Evolutionary conservation across 495 filamentous ascomycete genomes (phyloP).

Genomic region (Lophiostoma macrostomum): DNA sequence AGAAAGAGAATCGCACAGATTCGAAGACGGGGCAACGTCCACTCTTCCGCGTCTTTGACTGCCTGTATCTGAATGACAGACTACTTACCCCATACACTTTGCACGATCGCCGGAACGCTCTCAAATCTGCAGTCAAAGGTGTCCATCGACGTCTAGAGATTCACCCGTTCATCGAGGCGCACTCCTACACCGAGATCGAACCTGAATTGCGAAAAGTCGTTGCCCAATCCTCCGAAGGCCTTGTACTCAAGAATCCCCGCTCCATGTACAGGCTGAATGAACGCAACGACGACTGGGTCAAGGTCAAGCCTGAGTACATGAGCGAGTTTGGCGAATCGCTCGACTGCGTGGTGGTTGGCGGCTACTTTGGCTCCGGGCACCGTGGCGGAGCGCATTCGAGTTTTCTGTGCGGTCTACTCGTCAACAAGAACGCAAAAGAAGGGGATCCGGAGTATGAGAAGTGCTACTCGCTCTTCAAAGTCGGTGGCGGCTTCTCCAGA

Average conservation of each 20-base stretch:
- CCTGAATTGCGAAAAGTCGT: conserved; percentile 75
- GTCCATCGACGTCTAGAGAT: conserved; percentile 77
- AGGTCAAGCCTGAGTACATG: conserved; percentile 99
- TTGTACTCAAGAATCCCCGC: conserved; percentile 91
- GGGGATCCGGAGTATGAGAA: conserved; percentile 61
- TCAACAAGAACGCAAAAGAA: conserved; percentile 63
- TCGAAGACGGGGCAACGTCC: conserved; percentile 65
- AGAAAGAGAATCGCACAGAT: conserved; percentile 73
- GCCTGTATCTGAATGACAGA: conserved; percentile 79
- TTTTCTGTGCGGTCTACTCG: conserved; percentile 82
- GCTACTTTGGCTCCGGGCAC: conserved; percentile 85
- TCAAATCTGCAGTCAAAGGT: conserved; percentile 62
- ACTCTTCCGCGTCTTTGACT: conserved; percentile 83
- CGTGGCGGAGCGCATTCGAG: conserved; percentile 79
- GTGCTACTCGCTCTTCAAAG: conserved; percentile 91
- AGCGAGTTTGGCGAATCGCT: conserved; percentile 91
- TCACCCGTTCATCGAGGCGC: conserved; percentile 68
- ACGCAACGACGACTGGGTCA: conserved; percentile 96
- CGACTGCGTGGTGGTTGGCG: conserved; percentile 84
- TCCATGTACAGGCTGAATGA: conserved; percentile 84
- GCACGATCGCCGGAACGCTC: conserved; percentile 72
- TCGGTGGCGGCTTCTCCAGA: conserved; percentile 86
- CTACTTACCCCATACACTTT: conserved; percentile 79
- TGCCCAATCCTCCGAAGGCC: conserved; percentile 81
- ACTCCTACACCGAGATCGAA: conserved; percentile 69